A percentile compares a stretch with the other conserved stretches of the same genome.
Evolutionary conservation across 2,329 filamentous ascomycete species (phyloP).

Genomic region (Ophiostoma sp.): DNA sequence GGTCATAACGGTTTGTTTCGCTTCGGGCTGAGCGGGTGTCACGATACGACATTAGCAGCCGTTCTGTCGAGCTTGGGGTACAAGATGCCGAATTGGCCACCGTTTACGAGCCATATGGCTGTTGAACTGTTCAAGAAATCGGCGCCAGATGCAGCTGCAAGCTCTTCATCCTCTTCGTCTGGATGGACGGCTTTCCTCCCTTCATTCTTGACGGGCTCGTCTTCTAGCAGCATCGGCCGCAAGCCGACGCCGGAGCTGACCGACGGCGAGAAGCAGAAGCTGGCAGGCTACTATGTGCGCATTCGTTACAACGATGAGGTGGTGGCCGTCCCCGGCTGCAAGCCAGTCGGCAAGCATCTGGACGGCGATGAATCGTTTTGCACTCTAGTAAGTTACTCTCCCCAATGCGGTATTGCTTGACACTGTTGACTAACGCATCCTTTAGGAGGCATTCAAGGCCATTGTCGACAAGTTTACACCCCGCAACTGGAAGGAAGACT

Average conservation of each 20-base stretch:
- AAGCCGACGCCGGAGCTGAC: constrained; percentile 53
- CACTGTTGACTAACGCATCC: neutral
- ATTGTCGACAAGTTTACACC: constrained; percentile 91
- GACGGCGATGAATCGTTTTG: constrained; percentile 85
- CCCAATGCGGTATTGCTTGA: neutral
- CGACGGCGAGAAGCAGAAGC: constrained; percentile 49
- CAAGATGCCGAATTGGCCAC: constrained; percentile 71
- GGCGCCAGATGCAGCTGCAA: neutral
- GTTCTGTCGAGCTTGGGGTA: constrained; percentile 75
- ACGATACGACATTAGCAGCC: constrained; percentile 86
- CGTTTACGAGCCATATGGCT: constrained; percentile 87
- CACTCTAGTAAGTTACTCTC: constrained; percentile 59
- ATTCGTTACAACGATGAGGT: constrained; percentile 85
- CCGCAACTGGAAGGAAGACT: constrained; percentile 62
- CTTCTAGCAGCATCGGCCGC: constrained; percentile 51
- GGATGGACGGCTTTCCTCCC: constrained; percentile 31
- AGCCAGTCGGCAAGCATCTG: constrained; percentile 69
- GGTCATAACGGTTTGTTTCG: constrained; percentile 46
- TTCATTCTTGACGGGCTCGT: constrained; percentile 30
- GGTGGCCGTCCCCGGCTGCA: constrained; percentile 77
- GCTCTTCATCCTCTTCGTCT: constrained; percentile 23
- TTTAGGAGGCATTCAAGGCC: constrained; percentile 77
- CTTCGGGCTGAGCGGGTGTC: constrained; percentile 77
- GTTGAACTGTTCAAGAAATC: constrained; percentile 71
- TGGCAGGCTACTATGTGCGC: constrained; percentile 79